A percentile compares a stretch with the other conserved stretches of the same genome.
Conservation (phyloP, 2,329 filamentous ascomycete genomes). For the Trichoderma breve region DNA sequence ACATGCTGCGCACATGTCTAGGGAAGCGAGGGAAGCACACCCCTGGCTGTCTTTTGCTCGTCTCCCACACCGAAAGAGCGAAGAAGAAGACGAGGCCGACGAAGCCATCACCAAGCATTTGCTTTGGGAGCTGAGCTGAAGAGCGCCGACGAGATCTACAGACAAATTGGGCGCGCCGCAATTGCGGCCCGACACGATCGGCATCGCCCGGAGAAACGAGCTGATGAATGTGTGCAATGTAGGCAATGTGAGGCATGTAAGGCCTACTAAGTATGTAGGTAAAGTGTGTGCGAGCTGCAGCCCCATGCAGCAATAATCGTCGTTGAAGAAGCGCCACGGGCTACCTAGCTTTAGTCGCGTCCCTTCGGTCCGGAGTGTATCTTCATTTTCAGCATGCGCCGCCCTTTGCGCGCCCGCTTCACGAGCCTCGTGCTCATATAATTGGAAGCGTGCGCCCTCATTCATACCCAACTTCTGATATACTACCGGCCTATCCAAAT, state of each 20-base stretch:
- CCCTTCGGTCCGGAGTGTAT: background rate
- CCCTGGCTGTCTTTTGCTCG: background rate
- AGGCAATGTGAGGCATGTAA: background rate
- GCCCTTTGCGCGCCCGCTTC: conserved; percentile 7
- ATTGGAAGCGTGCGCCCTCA: background rate
- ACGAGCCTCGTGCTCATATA: conserved; percentile 2
- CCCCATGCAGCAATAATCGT: conserved; percentile 5
- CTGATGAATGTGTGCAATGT: conserved; percentile 8
- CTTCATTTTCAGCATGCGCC: background rate
- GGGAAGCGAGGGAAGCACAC: background rate
- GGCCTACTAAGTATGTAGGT: background rate
- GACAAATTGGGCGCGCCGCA: conserved; percentile 15
- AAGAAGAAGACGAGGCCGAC: background rate
- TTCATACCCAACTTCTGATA: conserved; percentile 2
- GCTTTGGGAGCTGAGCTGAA: background rate
- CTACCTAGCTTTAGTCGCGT: background rate
- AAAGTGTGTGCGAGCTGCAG: conserved; percentile 8
- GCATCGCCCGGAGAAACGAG: conserved; percentile 12
- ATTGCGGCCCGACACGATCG: conserved; percentile 19
- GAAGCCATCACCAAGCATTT: background rate
- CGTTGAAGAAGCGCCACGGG: background rate
- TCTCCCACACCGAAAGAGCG: conserved; percentile 5
- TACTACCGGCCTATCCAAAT: background rate
- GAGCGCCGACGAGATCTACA: conserved; percentile 9
- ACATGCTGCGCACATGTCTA: background rate